A percentile compares a stretch with the other conserved stretches of the same genome.
Conservation (phyloP, 345 rosid species). For the Pistacia integerrima region DNA sequence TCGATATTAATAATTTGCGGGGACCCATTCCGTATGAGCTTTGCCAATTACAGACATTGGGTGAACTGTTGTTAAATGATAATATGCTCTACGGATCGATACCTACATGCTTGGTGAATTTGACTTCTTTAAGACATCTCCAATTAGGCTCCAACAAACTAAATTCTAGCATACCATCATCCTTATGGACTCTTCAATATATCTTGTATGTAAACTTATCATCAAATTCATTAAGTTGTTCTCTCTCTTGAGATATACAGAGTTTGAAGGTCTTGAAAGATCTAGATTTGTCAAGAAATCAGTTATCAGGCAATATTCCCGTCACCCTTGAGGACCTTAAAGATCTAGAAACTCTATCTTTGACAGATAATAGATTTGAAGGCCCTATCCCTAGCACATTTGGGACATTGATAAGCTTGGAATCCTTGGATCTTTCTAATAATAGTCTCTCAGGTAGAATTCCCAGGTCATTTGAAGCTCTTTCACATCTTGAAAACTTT, state of each 20-base stretch:
- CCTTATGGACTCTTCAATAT: background rate
- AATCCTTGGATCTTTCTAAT: background rate
- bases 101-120: background rate
- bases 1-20: background rate
- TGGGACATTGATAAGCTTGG: background rate
- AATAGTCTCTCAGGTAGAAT: conserved; percentile 4
- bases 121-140: conserved; percentile 8
- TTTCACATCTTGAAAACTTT: background rate
- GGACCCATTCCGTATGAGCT: background rate
- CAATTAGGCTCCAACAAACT: conserved; percentile 8
- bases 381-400: conserved; percentile 19
- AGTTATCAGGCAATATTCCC: conserved; percentile 14
- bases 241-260: background rate
- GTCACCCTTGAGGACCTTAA: background rate
- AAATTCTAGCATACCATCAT: conserved; percentile 17
- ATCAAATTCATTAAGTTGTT: conserved; percentile 17
- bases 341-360: background rate
- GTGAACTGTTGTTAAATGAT: background rate
- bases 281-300: background rate
- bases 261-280: background rate
- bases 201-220: conserved; percentile 19
- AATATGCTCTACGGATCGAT: background rate
- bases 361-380: conserved; percentile 5
- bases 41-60: conserved; percentile 2
- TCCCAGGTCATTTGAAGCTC: conserved; percentile 27